Percentiles rank a stretch among this genome's conserved stretches.
Evolutionary conservation across 331 rosid species (phyloP).

Genomic region (Malus hybrid): DNA sequence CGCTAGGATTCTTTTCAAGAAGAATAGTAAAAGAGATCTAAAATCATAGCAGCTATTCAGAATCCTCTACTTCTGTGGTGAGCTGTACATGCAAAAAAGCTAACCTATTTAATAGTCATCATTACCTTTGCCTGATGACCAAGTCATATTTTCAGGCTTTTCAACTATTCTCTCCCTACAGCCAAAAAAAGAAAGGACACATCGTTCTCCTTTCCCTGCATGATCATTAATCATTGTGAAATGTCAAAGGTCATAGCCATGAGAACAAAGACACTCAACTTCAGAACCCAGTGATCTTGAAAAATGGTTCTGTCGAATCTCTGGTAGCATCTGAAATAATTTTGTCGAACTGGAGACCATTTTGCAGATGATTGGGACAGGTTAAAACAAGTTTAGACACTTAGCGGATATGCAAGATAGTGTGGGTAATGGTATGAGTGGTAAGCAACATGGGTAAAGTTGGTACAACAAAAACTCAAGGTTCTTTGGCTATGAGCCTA

Average conservation of each 20-base stretch:
- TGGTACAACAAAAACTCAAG: neutral
- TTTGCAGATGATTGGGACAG: neutral
- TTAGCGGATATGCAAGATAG: neutral
- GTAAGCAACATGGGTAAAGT: neutral
- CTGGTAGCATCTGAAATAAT: neutral
- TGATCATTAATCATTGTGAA: neutral
- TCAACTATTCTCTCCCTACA: neutral
- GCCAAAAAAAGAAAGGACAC: neutral
- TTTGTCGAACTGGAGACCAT: neutral
- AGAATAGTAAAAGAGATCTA: neutral
- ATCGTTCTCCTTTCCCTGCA: neutral
- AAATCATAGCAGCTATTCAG: neutral
- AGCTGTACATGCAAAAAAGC: neutral
- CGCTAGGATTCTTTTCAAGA: neutral
- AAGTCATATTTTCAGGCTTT: neutral
- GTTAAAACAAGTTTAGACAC: neutral
- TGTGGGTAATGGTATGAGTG: neutral
- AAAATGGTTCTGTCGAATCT: neutral
- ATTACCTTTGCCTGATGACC: neutral
- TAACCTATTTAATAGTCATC: neutral
- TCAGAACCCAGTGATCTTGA: neutral
- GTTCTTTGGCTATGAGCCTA: neutral
- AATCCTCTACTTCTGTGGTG: neutral
- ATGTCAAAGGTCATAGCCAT: neutral
- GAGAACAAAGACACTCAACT: neutral